Conservation (phyloP, 495 filamentous ascomycete species). For the Xanthoparmelia taractica region DNA sequence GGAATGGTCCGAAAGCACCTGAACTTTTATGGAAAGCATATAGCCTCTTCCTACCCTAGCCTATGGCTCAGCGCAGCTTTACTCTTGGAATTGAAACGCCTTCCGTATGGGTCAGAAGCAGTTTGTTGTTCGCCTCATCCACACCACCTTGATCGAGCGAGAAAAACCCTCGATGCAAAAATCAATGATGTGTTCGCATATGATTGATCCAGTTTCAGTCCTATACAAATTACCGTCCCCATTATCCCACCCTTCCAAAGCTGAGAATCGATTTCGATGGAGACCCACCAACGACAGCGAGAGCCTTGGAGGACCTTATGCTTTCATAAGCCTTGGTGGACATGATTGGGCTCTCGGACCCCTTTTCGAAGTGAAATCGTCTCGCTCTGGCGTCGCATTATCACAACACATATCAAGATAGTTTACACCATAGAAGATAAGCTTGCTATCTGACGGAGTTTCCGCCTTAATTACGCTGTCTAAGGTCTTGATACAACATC, state of each 20-base stretch:
- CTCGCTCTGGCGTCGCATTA: not conserved
- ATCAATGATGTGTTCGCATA: conserved; percentile 6
- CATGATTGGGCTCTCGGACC: not conserved
- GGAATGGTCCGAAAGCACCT: not conserved
- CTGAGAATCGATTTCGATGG: not conserved
- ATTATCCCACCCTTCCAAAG: conserved; percentile 2
- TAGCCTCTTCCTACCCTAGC: not conserved
- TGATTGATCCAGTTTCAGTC: conserved; percentile 8
- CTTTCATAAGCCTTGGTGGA: not conserved
- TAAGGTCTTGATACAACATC: not conserved
- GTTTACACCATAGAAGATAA: not conserved
- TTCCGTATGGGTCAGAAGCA: not conserved
- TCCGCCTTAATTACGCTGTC: not conserved
- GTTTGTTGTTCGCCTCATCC: not conserved
- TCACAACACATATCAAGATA: not conserved
- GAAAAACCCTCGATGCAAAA: conserved; percentile 1
- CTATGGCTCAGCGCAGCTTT: not conserved
- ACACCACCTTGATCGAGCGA: not conserved
- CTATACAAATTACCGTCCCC: not conserved
- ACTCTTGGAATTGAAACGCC: not conserved
- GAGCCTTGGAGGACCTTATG: conserved; percentile 1
- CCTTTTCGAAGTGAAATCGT: not conserved
- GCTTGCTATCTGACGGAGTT: not conserved
- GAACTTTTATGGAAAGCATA: not conserved
- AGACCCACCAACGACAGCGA: conserved; percentile 7